Evolutionary conservation across 2,329 filamentous ascomycete genomes (phyloP).

Genomic region (Colletotrichum euphorbiae): DNA sequence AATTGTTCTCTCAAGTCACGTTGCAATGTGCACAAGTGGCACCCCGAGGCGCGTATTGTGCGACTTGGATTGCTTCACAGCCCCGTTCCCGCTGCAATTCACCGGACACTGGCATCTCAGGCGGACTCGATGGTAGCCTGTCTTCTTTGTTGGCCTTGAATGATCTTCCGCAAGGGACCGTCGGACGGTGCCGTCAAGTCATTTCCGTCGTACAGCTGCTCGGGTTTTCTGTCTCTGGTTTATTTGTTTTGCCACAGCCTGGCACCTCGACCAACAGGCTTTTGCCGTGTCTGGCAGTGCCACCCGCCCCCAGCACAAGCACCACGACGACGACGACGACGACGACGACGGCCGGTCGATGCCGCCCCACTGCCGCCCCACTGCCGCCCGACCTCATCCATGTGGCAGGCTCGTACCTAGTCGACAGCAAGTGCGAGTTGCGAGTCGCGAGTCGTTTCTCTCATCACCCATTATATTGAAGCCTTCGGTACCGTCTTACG

Average conservation of each 20-base stretch:
- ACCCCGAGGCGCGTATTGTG: slow-evolving; percentile 10
- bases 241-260: slow-evolving; percentile 17
- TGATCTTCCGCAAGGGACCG: slow-evolving; percentile 16
- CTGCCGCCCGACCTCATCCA: slow-evolving; percentile 16
- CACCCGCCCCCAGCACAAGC: slow-evolving; percentile 24
- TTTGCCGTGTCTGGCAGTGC: slow-evolving; percentile 18
- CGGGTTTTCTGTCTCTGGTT: slow-evolving; percentile 2
- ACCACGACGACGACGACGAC: slow-evolving; percentile 18
- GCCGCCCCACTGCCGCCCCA: slow-evolving; percentile 22
- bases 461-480: neutral
- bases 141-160: slow-evolving; percentile 44
- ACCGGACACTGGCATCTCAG: slow-evolving; percentile 38
- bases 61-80: slow-evolving; percentile 15
- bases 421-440: neutral
- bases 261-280: slow-evolving; percentile 7
- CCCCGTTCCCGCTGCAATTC: slow-evolving; percentile 19
- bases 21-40: slow-evolving; percentile 15
- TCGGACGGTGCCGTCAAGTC: slow-evolving; percentile 9
- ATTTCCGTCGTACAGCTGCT: neutral
- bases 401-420: slow-evolving; percentile 7
- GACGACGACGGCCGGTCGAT: slow-evolving; percentile 29
- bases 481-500: neutral
- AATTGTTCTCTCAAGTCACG: slow-evolving; percentile 12
- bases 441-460: slow-evolving; percentile 3
- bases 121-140: slow-evolving; percentile 52